Evolutionary conservation across 768 basidiomycete species (phyloP).

Genomic region (Strobilomyces dryophilus): DNA sequence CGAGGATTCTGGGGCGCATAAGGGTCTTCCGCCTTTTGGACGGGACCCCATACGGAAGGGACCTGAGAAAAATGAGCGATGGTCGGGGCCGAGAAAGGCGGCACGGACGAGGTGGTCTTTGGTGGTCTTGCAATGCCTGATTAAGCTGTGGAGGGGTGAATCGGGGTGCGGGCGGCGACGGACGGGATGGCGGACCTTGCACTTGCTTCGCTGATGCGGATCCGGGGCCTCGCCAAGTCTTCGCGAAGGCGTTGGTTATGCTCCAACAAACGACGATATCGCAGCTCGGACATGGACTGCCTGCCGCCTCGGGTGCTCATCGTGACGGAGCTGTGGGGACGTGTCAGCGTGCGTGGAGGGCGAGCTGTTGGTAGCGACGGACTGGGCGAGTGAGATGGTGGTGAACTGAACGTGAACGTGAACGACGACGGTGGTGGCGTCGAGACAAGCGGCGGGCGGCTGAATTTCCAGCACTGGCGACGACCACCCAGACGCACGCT

Average conservation of each 20-base stretch:
- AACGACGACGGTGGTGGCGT: conserved; percentile 7
- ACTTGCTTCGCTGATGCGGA: conserved; percentile 70
- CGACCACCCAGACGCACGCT: conserved; percentile 1
- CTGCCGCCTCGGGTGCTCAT: conserved; percentile 65
- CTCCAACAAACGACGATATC: conserved; percentile 71
- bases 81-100: conserved; percentile 1
- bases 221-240: conserved; percentile 66
- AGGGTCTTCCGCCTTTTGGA: conserved; percentile 90
- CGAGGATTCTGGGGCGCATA: conserved; percentile 69
- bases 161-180: background rate
- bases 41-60: conserved; percentile 95
- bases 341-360: background rate
- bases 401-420: background rate
- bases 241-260: conserved; percentile 72
- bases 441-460: conserved; percentile 5
- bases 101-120: conserved; percentile 60
- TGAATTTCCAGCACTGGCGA: background rate
- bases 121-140: conserved; percentile 70
- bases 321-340: conserved; percentile 9
- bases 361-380: conserved; percentile 1
- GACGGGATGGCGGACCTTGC: conserved; percentile 44
- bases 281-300: conserved; percentile 78
- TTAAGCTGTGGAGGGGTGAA: conserved; percentile 44
- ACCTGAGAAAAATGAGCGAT: conserved; percentile 47
- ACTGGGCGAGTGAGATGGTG: background rate